A percentile compares a stretch with the other conserved stretches of the same genome.
Evolutionary conservation across 2,329 filamentous ascomycete species (phyloP).

Genomic region (Cordyceps farinosa): DNA sequence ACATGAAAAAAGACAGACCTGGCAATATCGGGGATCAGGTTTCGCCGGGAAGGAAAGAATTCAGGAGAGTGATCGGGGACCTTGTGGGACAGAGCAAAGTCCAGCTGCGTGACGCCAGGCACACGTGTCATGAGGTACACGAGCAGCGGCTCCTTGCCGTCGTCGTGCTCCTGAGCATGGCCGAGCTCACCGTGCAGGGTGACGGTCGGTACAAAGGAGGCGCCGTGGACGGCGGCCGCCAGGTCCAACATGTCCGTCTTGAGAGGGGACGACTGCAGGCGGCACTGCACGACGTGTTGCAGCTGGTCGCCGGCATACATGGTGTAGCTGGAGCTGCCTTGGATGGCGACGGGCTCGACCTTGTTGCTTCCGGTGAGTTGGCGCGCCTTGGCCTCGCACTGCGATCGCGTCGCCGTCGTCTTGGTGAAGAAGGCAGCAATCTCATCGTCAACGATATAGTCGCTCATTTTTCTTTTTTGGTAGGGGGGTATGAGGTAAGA

Average conservation of each 20-base stretch:
- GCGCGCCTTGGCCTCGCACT: slow-evolving; percentile 25
- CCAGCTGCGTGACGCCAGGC: slow-evolving; percentile 32
- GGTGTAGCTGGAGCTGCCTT: slow-evolving; percentile 39
- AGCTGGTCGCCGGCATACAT: slow-evolving; percentile 34
- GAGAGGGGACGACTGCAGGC: slow-evolving; percentile 33
- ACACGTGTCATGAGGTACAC: slow-evolving; percentile 37
- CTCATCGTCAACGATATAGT: slow-evolving; percentile 25
- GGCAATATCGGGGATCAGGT: slow-evolving; percentile 33
- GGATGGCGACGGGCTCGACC: slow-evolving; percentile 31
- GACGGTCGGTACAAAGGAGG: slow-evolving; percentile 26
- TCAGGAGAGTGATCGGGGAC: slow-evolving; percentile 32
- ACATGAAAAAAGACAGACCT: slow-evolving; percentile 26
- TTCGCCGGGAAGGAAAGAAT: slow-evolving; percentile 33
- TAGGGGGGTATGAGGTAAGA: not conserved
- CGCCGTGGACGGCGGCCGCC: slow-evolving; percentile 31
- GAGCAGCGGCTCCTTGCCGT: slow-evolving; percentile 31
- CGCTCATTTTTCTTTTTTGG: not conserved
- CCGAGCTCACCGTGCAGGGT: slow-evolving; percentile 30
- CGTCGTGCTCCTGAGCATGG: not conserved
- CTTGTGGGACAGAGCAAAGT: slow-evolving; percentile 34
- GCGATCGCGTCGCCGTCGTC: slow-evolving; percentile 23
- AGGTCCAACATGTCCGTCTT: slow-evolving; percentile 29
- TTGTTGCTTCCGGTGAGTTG: slow-evolving; percentile 28
- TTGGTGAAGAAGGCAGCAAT: slow-evolving; percentile 28
- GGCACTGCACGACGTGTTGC: slow-evolving; percentile 37